A percentile compares a stretch with the other conserved stretches of the same genome.
Conservation (phyloP, 345 rosid species). For the Microthlaspi erraticum region DNA sequence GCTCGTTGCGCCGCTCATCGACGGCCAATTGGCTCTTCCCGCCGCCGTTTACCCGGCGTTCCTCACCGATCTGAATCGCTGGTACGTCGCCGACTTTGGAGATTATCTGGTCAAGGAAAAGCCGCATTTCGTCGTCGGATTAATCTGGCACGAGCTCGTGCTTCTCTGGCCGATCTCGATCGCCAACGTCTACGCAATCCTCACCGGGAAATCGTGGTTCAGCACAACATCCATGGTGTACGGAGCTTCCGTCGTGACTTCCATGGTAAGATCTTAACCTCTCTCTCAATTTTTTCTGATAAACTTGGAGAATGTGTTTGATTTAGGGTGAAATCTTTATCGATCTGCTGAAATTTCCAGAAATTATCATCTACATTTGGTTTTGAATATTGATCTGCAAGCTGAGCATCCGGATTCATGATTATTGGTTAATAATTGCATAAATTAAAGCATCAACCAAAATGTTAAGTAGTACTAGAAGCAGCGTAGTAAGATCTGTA, state of each 20-base stretch:
- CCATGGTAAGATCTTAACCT: constrained; percentile 57
- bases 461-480: neutral
- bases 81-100: constrained; percentile 50
- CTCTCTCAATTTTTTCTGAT: neutral
- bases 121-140: constrained; percentile 74
- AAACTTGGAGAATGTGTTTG: neutral
- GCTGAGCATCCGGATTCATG: neutral
- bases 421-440: neutral
- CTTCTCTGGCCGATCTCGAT: constrained; percentile 78
- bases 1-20: constrained; percentile 58
- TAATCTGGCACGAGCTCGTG: constrained; percentile 66
- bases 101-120: constrained; percentile 64
- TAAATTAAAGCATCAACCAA: too few relatives aligned
- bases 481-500: neutral
- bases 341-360: too few relatives aligned
- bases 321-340: neutral
- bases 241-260: constrained; percentile 65
- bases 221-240: constrained; percentile 65
- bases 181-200: constrained; percentile 55
- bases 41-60: constrained; percentile 49
- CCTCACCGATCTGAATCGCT: constrained; percentile 51
- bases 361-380: neutral
- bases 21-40: constrained; percentile 61
- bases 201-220: constrained; percentile 64
- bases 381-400: neutral